A percentile compares a stretch with the other conserved stretches of the same genome.
Evolutionary conservation across 352 stramenopile species (phyloP).

Genomic region (Globisporangium takayamanum): DNA sequence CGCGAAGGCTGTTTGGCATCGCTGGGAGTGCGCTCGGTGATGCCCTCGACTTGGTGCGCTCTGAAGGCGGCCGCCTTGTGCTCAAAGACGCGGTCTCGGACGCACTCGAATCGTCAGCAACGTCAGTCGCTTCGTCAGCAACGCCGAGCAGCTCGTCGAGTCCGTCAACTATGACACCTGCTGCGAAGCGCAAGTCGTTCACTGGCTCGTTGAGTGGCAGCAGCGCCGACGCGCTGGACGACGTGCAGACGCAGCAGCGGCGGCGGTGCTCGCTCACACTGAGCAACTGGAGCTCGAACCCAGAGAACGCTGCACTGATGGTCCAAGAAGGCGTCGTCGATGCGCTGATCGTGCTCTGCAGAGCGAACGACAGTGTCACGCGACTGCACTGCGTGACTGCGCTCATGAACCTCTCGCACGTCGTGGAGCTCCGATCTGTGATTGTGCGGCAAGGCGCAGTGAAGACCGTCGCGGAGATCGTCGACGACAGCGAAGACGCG

Average conservation of each 20-base stretch:
- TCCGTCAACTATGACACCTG: not conserved
- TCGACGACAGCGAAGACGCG: conserved; percentile 54
- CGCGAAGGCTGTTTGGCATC: conserved; percentile 1
- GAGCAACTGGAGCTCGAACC: conserved; percentile 86
- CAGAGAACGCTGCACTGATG: conserved; percentile 79
- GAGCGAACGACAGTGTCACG: conserved; percentile 56
- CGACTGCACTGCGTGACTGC: conserved; percentile 73
- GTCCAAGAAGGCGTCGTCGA: conserved; percentile 86
- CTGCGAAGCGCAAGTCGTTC: not conserved
- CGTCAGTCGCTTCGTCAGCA: not conserved
- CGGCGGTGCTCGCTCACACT: conserved; percentile 80
- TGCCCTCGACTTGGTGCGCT: conserved; percentile 11
- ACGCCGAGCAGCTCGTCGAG: not conserved
- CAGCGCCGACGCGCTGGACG: not conserved
- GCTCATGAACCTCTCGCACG: conserved; percentile 80
- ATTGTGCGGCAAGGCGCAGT: conserved; percentile 71
- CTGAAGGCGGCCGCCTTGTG: conserved; percentile 13
- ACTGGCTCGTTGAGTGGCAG: not conserved
- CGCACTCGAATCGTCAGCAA: conserved; percentile 16
- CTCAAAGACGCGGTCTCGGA: conserved; percentile 55
- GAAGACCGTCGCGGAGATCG: conserved; percentile 69
- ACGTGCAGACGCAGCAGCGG: conserved; percentile 33
- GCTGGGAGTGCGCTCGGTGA: conserved; percentile 7
- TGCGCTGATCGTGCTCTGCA: conserved; percentile 67
- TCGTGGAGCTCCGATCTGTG: conserved; percentile 45